phyloP scores from a whole-genome alignment of 2,329 filamentous ascomycete species.

The Alternaria novae-zelandiae region DNA sequence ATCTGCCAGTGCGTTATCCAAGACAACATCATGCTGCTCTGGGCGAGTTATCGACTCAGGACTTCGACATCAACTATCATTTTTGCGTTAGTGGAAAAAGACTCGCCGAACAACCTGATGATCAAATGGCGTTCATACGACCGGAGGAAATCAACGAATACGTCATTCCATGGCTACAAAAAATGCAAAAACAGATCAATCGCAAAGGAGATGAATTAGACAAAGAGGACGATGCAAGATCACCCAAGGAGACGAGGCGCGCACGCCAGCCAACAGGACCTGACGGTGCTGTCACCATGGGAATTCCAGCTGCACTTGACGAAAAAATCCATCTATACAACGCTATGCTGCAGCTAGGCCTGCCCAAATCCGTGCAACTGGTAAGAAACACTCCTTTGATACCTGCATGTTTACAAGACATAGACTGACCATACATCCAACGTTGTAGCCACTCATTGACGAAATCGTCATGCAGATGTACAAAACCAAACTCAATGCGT shows the following conservation, averaged over 20 bases:
- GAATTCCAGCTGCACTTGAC: constrained; percentile 11
- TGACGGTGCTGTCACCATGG: constrained; percentile 1
- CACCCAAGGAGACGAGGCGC: neutral
- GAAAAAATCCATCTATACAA: constrained; percentile 31
- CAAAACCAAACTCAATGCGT: constrained; percentile 3
- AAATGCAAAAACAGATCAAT: constrained; percentile 1
- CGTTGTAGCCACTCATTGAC: constrained; percentile 12
- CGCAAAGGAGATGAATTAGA: no score
- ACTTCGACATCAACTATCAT: neutral
- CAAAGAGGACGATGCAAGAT: neutral
- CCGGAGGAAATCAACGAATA: constrained; percentile 7
- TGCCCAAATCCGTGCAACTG: constrained; percentile 13
- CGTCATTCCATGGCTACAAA: constrained; percentile 24
- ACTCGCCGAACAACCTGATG: neutral
- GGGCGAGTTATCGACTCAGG: neutral
- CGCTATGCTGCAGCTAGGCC: constrained; percentile 25
- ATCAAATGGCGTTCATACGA: constrained; percentile 18
- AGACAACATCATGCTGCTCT: neutral
- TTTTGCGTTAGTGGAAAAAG: neutral
- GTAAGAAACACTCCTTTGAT: neutral
- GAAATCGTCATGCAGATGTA: constrained; percentile 22
- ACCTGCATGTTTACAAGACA: neutral
- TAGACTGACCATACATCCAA: neutral
- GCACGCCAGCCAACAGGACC: neutral
- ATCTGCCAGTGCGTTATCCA: constrained; percentile 19